These are phyloP conservation scores for Penicillium brevicompactum DNA, from an alignment of 2,329 filamentous ascomycete genomes.

Conservation along the genomic window DNA sequence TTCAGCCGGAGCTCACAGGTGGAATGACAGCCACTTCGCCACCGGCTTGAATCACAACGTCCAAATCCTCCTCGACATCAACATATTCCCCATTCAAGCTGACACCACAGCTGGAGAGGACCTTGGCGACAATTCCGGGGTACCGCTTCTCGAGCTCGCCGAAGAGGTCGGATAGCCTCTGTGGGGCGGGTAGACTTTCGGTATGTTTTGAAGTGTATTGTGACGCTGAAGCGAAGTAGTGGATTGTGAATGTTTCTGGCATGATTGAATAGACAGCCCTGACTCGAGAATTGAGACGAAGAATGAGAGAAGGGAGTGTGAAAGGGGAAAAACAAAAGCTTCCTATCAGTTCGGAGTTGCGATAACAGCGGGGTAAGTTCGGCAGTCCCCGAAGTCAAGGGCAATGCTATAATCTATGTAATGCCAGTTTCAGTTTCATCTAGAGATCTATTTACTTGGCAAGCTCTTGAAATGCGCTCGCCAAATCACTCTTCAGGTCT, in stretches of 20 bases:
- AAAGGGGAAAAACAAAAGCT: not conserved
- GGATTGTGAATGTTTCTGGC: constrained; percentile 42
- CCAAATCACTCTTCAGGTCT: constrained; percentile 76
- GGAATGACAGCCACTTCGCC: constrained; percentile 51
- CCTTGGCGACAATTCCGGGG: constrained; percentile 43
- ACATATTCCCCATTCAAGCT: constrained; percentile 49
- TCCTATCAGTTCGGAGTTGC: not conserved
- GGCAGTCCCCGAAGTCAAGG: not conserved
- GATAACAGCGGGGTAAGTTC: not conserved
- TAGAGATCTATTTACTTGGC: constrained; percentile 10
- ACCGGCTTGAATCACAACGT: constrained; percentile 36
- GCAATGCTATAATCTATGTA: not conserved
- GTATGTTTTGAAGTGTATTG: constrained; percentile 43
- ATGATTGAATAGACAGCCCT: constrained; percentile 2
- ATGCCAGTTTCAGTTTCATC: not conserved
- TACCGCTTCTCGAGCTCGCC: constrained; percentile 41
- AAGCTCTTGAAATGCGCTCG: constrained; percentile 65
- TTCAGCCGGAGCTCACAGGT: constrained; percentile 50
- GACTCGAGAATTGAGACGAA: not conserved
- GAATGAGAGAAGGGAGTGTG: not conserved
- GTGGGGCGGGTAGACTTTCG: constrained; percentile 44
- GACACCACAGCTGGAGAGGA: constrained; percentile 44
- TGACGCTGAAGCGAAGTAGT: constrained; percentile 50
- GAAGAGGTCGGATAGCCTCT: constrained; percentile 42
- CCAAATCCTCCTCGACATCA: constrained; percentile 33